Conservation (phyloP, 441 rosid genomes). For the Arabidopsis lyrata region DNA sequence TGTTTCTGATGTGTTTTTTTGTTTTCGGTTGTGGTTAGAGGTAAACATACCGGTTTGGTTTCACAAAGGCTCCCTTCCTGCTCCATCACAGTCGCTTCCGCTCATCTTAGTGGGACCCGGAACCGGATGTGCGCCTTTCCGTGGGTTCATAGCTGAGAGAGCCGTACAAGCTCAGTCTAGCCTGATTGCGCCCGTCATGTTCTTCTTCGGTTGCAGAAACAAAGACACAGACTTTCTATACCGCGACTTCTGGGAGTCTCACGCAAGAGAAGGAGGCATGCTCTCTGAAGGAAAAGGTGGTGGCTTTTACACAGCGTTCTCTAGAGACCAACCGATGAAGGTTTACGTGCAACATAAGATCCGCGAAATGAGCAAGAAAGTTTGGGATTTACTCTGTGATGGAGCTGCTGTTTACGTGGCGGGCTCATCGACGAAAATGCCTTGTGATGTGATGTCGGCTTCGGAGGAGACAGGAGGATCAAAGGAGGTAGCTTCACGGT, state of each 20-base stretch:
- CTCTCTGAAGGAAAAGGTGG: conserved; percentile 82
- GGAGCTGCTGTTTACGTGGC: conserved; percentile 85
- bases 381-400: conserved; percentile 65
- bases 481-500: conserved; percentile 61
- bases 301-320: conserved; percentile 84
- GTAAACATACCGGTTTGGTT: conserved; percentile 76
- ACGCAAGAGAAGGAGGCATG: conserved; percentile 56
- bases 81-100: conserved; percentile 74
- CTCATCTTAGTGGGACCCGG: conserved; percentile 92
- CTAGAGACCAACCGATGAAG: conserved; percentile 91
- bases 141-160: conserved; percentile 87
- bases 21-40: conserved; percentile 48
- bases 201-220: conserved; percentile 92
- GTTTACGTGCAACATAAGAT: conserved; percentile 90
- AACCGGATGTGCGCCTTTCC: conserved; percentile 97
- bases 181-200: conserved; percentile 66
- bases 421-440: conserved; percentile 98
- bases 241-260: conserved; percentile 75
- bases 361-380: conserved; percentile 60
- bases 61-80: conserved; percentile 79
- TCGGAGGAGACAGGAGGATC: conserved; percentile 71
- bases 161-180: conserved; percentile 56
- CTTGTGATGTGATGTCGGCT: conserved; percentile 73
- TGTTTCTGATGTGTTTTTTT: conserved; percentile 13
- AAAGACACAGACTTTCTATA: conserved; percentile 78